These are phyloP conservation scores for Primulina tabacum DNA, from an alignment of 257 asterid species.

Conservation along the genomic window DNA sequence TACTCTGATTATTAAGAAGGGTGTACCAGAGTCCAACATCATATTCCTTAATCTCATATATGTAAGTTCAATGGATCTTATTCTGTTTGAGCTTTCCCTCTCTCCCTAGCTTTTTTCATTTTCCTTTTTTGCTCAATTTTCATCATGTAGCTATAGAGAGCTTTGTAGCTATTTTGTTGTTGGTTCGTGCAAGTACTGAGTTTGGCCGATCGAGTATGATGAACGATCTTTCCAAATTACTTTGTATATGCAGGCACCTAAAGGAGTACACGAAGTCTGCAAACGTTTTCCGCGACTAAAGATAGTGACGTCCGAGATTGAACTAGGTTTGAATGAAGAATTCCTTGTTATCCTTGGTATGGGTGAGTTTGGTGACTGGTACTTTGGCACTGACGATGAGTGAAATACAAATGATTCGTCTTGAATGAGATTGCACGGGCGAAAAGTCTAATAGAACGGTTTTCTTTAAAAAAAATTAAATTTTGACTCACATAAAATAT, in stretches of 20 bases:
- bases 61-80: constrained; percentile 42
- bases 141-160: background rate
- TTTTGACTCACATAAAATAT: too few species aligned
- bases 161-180: background rate
- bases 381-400: constrained; percentile 92
- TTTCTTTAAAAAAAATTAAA: too few species aligned
- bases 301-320: constrained; percentile 99
- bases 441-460: background rate
- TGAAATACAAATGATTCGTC: constrained; percentile 21
- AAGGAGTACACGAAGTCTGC: constrained; percentile 94
- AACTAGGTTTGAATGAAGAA: constrained; percentile 75
- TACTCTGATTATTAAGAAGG: constrained; percentile 78
- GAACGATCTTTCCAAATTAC: constrained; percentile 7
- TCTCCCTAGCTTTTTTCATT: background rate
- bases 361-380: constrained; percentile 98
- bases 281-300: constrained; percentile 82
- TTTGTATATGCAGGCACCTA: constrained; percentile 72
- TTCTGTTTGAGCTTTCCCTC: constrained; percentile 3
- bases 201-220: background rate
- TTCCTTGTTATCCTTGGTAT: constrained; percentile 93
- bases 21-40: constrained; percentile 91
- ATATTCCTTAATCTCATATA: constrained; percentile 95
- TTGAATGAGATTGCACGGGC: background rate
- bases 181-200: background rate
- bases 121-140: background rate